Percentiles rank a stretch among this genome's conserved stretches.
phyloP scores from a whole-genome alignment of 1,284 basidiomycete genomes.

The Apiotrichum akiyoshidainum region DNA sequence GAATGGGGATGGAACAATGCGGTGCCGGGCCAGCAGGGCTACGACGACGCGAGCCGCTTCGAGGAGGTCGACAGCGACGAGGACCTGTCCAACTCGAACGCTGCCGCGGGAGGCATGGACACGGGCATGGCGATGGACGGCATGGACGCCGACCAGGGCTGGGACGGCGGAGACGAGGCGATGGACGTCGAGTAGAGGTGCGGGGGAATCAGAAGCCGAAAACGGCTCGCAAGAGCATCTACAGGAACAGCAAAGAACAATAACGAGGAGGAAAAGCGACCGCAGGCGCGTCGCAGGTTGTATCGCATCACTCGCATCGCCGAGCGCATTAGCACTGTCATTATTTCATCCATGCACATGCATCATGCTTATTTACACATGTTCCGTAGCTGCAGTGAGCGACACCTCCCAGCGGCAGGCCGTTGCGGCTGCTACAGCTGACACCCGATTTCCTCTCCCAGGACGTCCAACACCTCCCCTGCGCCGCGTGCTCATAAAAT shows the following conservation, averaged over 20 bases:
- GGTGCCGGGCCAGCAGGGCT: not conserved
- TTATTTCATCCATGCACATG: not conserved
- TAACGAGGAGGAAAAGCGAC: no score
- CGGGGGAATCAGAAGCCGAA: not conserved
- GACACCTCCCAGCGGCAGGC: no score
- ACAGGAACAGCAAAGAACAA: no score
- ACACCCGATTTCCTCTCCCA: no score
- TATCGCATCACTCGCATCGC: not conserved
- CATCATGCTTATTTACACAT: not conserved
- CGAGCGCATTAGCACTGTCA: not conserved
- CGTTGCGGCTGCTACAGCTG: no score
- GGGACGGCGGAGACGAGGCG: slow-evolving; percentile 9
- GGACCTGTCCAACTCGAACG: slow-evolving; percentile 5
- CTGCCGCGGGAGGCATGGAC: not conserved
- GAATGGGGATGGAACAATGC: slow-evolving; percentile 10
- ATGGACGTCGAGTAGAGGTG: slow-evolving; percentile 12
- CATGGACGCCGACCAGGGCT: not conserved
- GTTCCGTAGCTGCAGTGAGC: no score
- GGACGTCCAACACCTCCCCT: no score
- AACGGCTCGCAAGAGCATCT: not conserved
- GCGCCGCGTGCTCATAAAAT: not conserved
- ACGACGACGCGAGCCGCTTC: slow-evolving; percentile 7
- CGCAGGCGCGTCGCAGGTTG: not conserved
- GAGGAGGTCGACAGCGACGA: slow-evolving; percentile 19
- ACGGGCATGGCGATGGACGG: not conserved